phyloP scores from a whole-genome alignment of 2,329 filamentous ascomycete genomes.

The Chrysoporthe puriensis region DNA sequence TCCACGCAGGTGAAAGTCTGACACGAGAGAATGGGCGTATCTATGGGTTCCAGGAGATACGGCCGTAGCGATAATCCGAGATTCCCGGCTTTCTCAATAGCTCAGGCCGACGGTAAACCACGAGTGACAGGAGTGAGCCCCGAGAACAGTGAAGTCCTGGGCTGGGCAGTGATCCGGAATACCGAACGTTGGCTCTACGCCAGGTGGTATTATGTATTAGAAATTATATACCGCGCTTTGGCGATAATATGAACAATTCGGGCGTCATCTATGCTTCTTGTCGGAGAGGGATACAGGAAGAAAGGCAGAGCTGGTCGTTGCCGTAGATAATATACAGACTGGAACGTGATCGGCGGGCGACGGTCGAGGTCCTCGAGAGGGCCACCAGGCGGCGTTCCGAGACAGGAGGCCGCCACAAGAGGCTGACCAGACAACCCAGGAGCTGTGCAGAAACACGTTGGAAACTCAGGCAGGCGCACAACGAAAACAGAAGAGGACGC shows the following conservation, averaged over 20 bases:
- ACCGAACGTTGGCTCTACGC: slow-evolving; percentile 32
- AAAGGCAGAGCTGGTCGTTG: slow-evolving; percentile 6
- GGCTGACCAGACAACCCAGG: slow-evolving; percentile 18
- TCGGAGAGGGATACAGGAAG: neutral
- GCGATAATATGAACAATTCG: slow-evolving; percentile 20
- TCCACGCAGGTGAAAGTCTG: slow-evolving; percentile 1
- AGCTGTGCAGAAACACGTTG: slow-evolving; percentile 17
- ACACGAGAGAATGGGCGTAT: neutral
- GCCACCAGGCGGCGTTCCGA: slow-evolving; percentile 17
- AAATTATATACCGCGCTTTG: slow-evolving; percentile 35
- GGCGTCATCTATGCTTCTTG: slow-evolving; percentile 10
- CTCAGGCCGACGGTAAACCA: neutral
- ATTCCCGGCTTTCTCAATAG: neutral
- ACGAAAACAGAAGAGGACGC: slow-evolving; percentile 11
- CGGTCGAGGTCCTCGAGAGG: slow-evolving; percentile 12
- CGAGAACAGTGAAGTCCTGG: slow-evolving; percentile 25
- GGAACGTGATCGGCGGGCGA: slow-evolving; percentile 20
- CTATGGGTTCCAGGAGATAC: neutral
- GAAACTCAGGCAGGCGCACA: slow-evolving; percentile 13
- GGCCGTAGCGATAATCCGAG: neutral
- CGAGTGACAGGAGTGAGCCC: neutral
- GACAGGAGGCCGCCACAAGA: slow-evolving; percentile 23
- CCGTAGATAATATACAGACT: slow-evolving; percentile 23
- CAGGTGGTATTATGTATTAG: slow-evolving; percentile 36
- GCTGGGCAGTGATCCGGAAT: slow-evolving; percentile 28